Conservation (phyloP, 805 yeast species). For the Torulaspora franciscae region DNA sequence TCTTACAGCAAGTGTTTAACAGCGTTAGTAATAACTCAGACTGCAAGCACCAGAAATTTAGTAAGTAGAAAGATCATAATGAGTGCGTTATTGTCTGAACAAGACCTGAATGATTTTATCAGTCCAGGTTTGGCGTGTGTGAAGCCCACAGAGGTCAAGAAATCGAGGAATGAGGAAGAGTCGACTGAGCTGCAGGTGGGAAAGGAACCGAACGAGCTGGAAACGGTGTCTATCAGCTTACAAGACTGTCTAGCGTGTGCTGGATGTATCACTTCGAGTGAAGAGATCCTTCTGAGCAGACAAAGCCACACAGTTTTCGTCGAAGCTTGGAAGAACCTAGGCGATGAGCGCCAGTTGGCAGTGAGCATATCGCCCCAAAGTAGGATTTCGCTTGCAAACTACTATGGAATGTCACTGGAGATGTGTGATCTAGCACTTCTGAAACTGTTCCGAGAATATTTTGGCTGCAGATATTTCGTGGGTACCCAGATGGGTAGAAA, state of each 20-base stretch:
- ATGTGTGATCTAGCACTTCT: slow-evolving; percentile 59
- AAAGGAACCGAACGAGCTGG: slow-evolving; percentile 50
- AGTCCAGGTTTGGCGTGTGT: slow-evolving; percentile 93
- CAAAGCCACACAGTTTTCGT: slow-evolving; percentile 82
- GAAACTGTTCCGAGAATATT: slow-evolving; percentile 46
- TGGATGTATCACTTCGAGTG: slow-evolving; percentile 97
- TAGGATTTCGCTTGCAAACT: slow-evolving; percentile 73
- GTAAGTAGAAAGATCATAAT: slow-evolving; percentile 34
- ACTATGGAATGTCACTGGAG: slow-evolving; percentile 48
- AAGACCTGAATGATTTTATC: slow-evolving; percentile 90
- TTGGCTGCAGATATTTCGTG: slow-evolving; percentile 70
- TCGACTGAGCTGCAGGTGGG: slow-evolving; percentile 58
- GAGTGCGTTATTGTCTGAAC: slow-evolving; percentile 86
- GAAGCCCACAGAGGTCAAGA: slow-evolving; percentile 59
- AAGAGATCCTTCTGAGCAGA: slow-evolving; percentile 82
- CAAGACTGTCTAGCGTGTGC: slow-evolving; percentile 95
- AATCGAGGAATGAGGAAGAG: slow-evolving; percentile 2
- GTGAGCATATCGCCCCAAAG: slow-evolving; percentile 83
- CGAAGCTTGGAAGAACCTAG: slow-evolving; percentile 44
- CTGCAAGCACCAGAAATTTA: no score
- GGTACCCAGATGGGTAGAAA: slow-evolving; percentile 82
- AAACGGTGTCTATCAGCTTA: slow-evolving; percentile 81
- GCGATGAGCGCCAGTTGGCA: slow-evolving; percentile 41
- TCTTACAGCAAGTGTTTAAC: no score
- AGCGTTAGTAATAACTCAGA: no score